Evolutionary conservation across 202 grass and related monocot genomes (phyloP).

Genomic region (Cymbopogon flexuosus): DNA sequence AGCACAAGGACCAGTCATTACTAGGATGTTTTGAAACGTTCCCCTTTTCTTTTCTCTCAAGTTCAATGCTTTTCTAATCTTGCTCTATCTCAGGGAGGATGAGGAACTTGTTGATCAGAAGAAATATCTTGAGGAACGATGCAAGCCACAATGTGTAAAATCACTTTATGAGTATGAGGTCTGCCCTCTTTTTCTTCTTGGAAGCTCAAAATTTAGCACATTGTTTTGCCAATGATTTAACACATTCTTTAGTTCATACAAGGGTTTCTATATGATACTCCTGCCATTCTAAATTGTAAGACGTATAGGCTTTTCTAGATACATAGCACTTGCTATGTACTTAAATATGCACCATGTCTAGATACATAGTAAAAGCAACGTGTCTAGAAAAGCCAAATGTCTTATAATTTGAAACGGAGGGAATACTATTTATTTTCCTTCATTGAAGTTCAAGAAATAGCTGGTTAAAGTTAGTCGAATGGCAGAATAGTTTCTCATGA

Average conservation of each 20-base stretch:
- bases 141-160: conserved; percentile 65
- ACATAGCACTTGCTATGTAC: too few relatives aligned
- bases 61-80: neutral
- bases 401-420: too few relatives aligned
- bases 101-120: conserved; percentile 62
- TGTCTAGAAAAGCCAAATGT: too few relatives aligned
- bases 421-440: neutral
- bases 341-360: too few relatives aligned
- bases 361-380: too few relatives aligned
- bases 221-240: neutral
- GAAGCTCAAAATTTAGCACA: neutral
- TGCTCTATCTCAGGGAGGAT: conserved; percentile 39
- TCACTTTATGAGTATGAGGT: conserved; percentile 58
- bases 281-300: too few relatives aligned
- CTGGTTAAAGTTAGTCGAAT: neutral
- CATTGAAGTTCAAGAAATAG: neutral
- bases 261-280: neutral
- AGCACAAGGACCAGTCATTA: neutral
- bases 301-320: too few relatives aligned
- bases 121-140: conserved; percentile 60
- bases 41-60: neutral
- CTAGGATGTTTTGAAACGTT: neutral
- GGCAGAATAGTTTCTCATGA: neutral
- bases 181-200: neutral
- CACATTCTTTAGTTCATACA: neutral